Base-by-base conservation (phyloP, 805 yeast species). In the Cyberlindnera veronae region DNA sequence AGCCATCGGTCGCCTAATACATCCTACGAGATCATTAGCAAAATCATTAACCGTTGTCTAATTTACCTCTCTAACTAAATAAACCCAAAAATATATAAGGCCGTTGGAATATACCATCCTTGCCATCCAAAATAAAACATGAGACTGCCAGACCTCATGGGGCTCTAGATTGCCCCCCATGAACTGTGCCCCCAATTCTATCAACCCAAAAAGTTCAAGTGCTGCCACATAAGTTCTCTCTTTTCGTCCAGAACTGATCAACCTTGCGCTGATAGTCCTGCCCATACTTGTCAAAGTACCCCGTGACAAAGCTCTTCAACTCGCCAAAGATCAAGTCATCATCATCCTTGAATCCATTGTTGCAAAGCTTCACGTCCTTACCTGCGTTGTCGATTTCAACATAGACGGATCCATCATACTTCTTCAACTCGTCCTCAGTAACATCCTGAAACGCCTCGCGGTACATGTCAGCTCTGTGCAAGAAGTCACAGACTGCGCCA, bases 401-500 rank as follows among this genome's bases (percentile, higher is more conserved):
- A 28, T 54, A 51, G 5, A 48, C 39, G 34, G 44, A 35, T 1
- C 45, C 45, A 4, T 32, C 18, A 20, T 49, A 41, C 2, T 57
- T 29, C 47, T 33, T 29, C 16, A 55, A 19, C 48, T 69, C 74
- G 13, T 59, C 55, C 8, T 52, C 29, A 2, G 68, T 60, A 11
- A 68, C 64, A 26, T 53, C 59, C 45, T 68, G 68, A 45, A 67
- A 67, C 1, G 62, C 67, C 32, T 54, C 49, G 36, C 62, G 65
- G 58, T 83, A 83, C 47, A 72, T 71, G 31, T 67, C 60, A 10
- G 81, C 64, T 47, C 90, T 67, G 37, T 67, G 66, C 31, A 79
- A 67, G 53, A 83, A 83, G 62, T 82, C 89, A 4, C 61, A 48
- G 14, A 81, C 71, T 4, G 88, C 79, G 6, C 55, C 55, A 24